Evolutionary conservation across 768 basidiomycete species (phyloP).

Genomic region (Boletus speciosus): DNA sequence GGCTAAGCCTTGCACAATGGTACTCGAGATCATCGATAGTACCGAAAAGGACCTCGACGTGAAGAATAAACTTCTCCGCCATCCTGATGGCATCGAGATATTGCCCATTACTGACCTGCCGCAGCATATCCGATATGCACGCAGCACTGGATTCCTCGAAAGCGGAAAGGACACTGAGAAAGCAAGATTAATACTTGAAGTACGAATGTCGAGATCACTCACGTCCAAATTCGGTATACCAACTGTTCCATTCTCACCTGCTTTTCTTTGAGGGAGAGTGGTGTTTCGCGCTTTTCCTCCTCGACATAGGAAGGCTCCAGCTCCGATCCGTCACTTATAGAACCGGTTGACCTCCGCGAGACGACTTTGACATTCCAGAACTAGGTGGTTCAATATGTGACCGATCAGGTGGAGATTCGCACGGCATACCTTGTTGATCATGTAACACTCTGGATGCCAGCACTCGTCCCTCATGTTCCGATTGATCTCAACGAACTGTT

Average conservation of each 20-base stretch:
- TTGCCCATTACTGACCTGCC: slow-evolving; percentile 94
- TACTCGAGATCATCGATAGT: slow-evolving; percentile 95
- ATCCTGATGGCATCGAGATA: slow-evolving; percentile 96
- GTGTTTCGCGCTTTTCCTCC: slow-evolving; percentile 79
- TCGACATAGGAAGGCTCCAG: slow-evolving; percentile 57
- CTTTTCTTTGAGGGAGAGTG: slow-evolving; percentile 78
- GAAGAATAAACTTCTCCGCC: slow-evolving; percentile 98
- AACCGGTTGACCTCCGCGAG: slow-evolving; percentile 66
- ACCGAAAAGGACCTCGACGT: slow-evolving; percentile 96
- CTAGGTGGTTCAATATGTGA: slow-evolving; percentile 39
- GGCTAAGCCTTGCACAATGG: slow-evolving; percentile 71
- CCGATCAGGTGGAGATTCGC: neutral
- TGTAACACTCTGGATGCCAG: slow-evolving; percentile 99
- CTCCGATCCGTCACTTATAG: slow-evolving; percentile 50
- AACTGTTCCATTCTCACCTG: slow-evolving; percentile 95
- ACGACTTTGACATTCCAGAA: slow-evolving; percentile 99
- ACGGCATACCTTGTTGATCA: slow-evolving; percentile 91
- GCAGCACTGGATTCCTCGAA: slow-evolving; percentile 99
- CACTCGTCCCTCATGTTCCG: slow-evolving; percentile 97
- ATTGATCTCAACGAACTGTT: slow-evolving; percentile 99
- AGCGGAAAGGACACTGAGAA: slow-evolving; percentile 79
- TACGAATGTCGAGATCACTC: slow-evolving; percentile 30
- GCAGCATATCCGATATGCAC: slow-evolving; percentile 97
- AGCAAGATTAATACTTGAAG: slow-evolving; percentile 5
- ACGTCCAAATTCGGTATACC: slow-evolving; percentile 99